Evolutionary conservation across 805 yeast genomes (phyloP), one percentile per base, ranked within the genome.

Genomic region (Ogataea minuta): DNA sequence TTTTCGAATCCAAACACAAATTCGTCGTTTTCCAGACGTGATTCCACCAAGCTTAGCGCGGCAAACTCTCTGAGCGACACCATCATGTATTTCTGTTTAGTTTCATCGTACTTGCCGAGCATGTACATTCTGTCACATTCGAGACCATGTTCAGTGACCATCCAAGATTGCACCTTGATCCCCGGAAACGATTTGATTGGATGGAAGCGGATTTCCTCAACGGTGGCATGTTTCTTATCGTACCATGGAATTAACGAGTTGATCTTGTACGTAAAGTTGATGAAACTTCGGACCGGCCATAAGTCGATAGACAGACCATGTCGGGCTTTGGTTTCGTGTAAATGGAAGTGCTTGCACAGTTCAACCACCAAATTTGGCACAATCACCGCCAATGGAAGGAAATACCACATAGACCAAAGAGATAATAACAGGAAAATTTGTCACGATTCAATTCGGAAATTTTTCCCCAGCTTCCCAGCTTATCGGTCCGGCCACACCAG

Each of bases 71-170:
- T 41, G 16, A 55, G 48, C 7, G 58, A 50, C 6, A 56, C 28
- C 12, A 56, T 34, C 10, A 29, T 28, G 33, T 34, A 53, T 23
- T 37, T 44, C n/a, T 35, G 23, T 19, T 25, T 23, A 19, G 23
- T 30, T 5, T 25, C 14, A 24, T 50, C 52, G 31, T 33, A 45
- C n/a, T 38, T 40, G 6, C 54, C 53, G n/a, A 56, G 34, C 59
- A 49, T 54, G 45, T 54, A 56, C 59, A 55, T 56, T 34, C 61
- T 37, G 36, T 56, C 61, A 29, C 49, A 53, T 12, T 44, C 45
- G 4, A 56, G 40, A 1, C 61, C 61, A 34, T 31, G 39, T 15
- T 48, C 53, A 28, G 52, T 50, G 21, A 55, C 42, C 16, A 28
- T 39, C 53, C 57, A 52, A 2, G 39, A 32, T n/a, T 42, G 24